Percentiles rank a stretch among this genome's conserved stretches.
phyloP scores from a whole-genome alignment of 2,329 filamentous ascomycete genomes.

The Fusarium floridanum region DNA sequence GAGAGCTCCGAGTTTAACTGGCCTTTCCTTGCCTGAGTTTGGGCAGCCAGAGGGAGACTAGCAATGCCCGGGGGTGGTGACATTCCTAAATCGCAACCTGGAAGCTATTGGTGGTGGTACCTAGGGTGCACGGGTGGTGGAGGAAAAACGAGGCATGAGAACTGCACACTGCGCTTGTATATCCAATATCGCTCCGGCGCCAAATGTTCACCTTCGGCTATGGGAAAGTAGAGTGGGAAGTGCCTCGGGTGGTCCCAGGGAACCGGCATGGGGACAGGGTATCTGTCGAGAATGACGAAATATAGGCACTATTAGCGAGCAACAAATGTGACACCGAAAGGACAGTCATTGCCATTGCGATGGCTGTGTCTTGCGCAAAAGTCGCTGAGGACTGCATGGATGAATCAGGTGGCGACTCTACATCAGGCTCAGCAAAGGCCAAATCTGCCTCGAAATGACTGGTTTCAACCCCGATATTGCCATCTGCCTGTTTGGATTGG shows the following conservation, averaged over 20 bases:
- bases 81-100: not conserved
- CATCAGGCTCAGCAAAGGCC: not conserved
- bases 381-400: conserved; percentile 20
- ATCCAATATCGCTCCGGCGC: too few relatives aligned
- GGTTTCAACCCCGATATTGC: not conserved
- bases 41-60: not conserved
- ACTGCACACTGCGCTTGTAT: too few relatives aligned
- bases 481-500: not conserved
- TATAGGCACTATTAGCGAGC: conserved; percentile 6
- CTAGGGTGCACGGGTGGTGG: not conserved
- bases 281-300: conserved; percentile 24
- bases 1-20: not conserved
- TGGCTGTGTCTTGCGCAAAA: not conserved
- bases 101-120: not conserved
- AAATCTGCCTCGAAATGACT: not conserved
- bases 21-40: not conserved
- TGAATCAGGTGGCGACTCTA: conserved; percentile 12
- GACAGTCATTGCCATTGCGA: not conserved
- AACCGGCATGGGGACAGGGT: conserved; percentile 1
- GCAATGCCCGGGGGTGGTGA: not conserved
- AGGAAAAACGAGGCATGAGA: not conserved
- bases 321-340: not conserved
- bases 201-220: conserved; percentile 1
- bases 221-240: conserved; percentile 3
- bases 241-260: not conserved